Base-by-base conservation (phyloP, 2,329 filamentous ascomycete genomes). In the Tympanopsis confertula region DNA sequence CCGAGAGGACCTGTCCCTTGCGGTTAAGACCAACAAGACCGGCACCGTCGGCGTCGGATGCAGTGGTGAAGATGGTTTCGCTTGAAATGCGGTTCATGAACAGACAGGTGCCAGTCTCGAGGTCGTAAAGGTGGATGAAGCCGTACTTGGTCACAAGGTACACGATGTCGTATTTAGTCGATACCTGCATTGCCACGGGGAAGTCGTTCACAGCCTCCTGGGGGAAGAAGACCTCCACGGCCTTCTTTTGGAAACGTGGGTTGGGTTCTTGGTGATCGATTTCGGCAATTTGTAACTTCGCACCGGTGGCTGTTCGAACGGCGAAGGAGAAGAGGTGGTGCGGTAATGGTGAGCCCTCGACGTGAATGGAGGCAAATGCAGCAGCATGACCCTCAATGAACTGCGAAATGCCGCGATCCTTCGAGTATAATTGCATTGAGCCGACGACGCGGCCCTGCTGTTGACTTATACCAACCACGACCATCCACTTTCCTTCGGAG, bases 51-150 rank as follows among this genome's bases (percentile, higher is more conserved):
- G 74, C 73, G 57, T 98, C 91, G 24, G 80, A 67, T 35, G 86
- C 82, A 15, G 88, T 95, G 19, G 89, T 93, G 66, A 98, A 98
- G 57, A 98, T 96, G 19, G 91, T 98, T 57, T 98, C 91, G 68
- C 87, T 94, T 22, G 91, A 98, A 53, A 98, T 98, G 50, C 93
- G 83, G 71, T 98, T 98, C 87, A 98, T 93, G 74, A 95, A 98
- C 56, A 98, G 91, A 58, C 86, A 93, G 12, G 83, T 84, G 41
- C 86, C 93, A 5, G 85, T 91, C 68, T 98, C 93, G 40, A 98
- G 77, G 54, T 98, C 93, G 64, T 98, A 96, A 18, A 98, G 75
- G 63, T 98, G 91, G 51, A 98, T 96, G 65, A 96, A 98, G 38
- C 91, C 91, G 54, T 95, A 98, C 62, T 98, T 98, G 40, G 91